Evolutionary conservation across 225 moss, liverwort and hornwort genomes (phyloP).

Genomic region (Pseudisothecium myosuroides): DNA sequence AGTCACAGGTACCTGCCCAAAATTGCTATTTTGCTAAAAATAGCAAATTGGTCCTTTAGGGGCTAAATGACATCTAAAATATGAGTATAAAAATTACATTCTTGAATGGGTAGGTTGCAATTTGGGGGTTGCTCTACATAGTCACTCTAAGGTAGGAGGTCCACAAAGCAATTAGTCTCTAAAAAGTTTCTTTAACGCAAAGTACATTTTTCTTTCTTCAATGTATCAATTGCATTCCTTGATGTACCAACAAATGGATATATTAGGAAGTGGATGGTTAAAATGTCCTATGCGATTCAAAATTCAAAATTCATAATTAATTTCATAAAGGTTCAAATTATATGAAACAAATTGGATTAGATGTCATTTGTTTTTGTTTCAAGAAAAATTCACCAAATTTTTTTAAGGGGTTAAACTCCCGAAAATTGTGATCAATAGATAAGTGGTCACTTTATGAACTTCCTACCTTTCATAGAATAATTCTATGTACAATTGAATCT

Average conservation of each 20-base stretch:
- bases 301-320: neutral
- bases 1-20: no score
- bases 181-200: neutral
- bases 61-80: neutral
- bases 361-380: neutral
- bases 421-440: accelerated
- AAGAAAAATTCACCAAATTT: no score
- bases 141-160: neutral
- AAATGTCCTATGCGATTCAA: neutral
- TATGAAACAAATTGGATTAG: neutral
- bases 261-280: neutral
- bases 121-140: neutral
- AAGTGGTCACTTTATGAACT: neutral
- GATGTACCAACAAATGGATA: neutral
- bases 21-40: no score
- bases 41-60: no score
- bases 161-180: neutral
- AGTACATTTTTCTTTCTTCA: neutral
- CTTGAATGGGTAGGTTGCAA: neutral
- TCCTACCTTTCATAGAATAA: neutral
- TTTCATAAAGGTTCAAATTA: neutral
- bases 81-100: neutral
- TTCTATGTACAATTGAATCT: neutral
- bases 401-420: neutral
- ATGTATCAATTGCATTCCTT: neutral